Conservation (phyloP, 495 filamentous ascomycete species). For the Aspergillus panamensis region DNA sequence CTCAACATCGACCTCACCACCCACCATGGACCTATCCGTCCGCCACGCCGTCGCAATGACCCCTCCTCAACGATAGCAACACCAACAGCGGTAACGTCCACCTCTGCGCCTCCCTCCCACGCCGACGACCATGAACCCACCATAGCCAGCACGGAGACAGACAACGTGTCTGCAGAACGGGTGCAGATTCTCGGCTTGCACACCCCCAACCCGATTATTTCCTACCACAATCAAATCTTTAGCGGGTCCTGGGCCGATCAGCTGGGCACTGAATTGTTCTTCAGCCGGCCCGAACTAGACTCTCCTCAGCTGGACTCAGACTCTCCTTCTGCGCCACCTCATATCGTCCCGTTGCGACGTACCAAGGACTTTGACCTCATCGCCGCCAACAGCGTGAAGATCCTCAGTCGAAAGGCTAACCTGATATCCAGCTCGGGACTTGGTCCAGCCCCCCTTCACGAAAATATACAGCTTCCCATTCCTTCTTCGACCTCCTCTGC, state of each 20-base stretch:
- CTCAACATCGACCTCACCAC: conserved; percentile 53
- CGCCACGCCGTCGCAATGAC: conserved; percentile 31
- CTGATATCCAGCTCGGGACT: conserved; percentile 33
- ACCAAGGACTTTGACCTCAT: conserved; percentile 57
- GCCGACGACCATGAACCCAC: conserved; percentile 20
- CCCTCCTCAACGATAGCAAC: conserved; percentile 7
- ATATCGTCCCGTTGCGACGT: conserved; percentile 34
- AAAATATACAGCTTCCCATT: not conserved
- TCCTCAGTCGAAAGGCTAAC: conserved; percentile 43
- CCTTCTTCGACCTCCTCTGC: not conserved
- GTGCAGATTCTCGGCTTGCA: conserved; percentile 84
- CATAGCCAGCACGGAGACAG: conserved; percentile 26
- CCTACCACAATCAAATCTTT: conserved; percentile 70
- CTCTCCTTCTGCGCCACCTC: conserved; percentile 8
- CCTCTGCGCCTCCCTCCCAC: conserved; percentile 2
- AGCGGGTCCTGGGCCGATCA: conserved; percentile 73
- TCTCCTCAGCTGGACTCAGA: conserved; percentile 28
- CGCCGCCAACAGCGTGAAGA: conserved; percentile 54
- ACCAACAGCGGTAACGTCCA: not conserved
- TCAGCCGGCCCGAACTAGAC: conserved; percentile 48
- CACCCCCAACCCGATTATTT: conserved; percentile 64
- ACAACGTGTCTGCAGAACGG: conserved; percentile 30
- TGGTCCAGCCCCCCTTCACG: conserved; percentile 6
- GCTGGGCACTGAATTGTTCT: conserved; percentile 75
- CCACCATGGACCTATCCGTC: conserved; percentile 37